Conservation (phyloP, 441 rosid genomes). For the Gossypium trilobum region DNA sequence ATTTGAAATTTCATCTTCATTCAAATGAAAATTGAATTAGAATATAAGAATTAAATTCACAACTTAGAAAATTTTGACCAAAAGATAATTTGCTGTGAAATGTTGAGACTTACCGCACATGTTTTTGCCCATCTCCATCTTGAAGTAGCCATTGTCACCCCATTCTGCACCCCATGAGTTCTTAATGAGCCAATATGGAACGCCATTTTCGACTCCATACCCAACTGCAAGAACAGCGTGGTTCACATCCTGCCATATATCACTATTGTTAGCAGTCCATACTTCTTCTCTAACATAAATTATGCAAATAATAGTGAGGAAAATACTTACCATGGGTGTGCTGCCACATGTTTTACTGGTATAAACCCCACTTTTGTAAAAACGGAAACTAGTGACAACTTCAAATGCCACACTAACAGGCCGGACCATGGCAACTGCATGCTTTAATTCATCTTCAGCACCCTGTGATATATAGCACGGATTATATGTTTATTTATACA, state of each 20-base stretch:
- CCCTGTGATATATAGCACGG: constrained; percentile 39
- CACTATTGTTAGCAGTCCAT: neutral
- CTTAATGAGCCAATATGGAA: constrained; percentile 84
- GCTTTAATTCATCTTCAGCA: constrained; percentile 77
- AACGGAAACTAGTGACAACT: constrained; percentile 51
- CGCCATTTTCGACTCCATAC: constrained; percentile 70
- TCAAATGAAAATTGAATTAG: no score
- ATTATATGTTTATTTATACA: neutral
- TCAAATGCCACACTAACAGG: constrained; percentile 90
- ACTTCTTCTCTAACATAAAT: no score
- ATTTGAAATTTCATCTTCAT: no score
- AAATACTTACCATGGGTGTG: constrained; percentile 57
- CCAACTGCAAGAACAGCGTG: constrained; percentile 91
- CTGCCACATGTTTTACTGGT: constrained; percentile 56
- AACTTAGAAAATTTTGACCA: no score
- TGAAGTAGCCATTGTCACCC: constrained; percentile 83
- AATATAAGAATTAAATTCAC: no score
- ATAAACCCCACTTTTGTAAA: constrained; percentile 78
- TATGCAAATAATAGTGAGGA: neutral
- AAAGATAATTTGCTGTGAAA: neutral
- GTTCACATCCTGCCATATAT: constrained; percentile 68
- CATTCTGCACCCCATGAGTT: constrained; percentile 88
- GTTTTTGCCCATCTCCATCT: constrained; percentile 88
- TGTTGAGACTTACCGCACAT: constrained; percentile 69
- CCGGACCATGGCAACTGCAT: constrained; percentile 69